Evolutionary conservation across 23 red algal species (phyloP).

Genomic region (Pyropia haitanensis): DNA sequence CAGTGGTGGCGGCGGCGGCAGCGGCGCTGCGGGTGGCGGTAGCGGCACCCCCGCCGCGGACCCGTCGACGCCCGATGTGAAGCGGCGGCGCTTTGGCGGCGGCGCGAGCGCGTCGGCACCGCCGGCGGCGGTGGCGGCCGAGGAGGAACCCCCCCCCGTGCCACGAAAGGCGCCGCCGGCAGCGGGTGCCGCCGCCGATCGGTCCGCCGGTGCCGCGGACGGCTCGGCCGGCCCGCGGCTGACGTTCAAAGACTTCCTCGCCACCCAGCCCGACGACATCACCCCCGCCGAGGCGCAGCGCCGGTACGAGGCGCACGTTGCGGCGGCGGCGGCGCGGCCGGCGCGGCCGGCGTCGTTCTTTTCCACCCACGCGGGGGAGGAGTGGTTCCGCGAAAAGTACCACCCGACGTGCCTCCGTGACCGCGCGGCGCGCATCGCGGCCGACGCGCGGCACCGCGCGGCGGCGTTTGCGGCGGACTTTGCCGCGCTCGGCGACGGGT

Average conservation of each 20-base stretch:
- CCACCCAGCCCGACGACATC: constrained; percentile 9
- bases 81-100: too few relatives aligned
- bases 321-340: neutral
- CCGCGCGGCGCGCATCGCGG: constrained; percentile 16
- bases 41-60: too few relatives aligned
- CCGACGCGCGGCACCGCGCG: constrained; percentile 10
- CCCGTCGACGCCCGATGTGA: too few relatives aligned
- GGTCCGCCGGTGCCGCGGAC: too few relatives aligned
- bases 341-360: constrained; percentile 21
- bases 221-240: neutral
- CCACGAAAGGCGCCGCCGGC: too few relatives aligned
- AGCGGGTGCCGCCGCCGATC: too few relatives aligned
- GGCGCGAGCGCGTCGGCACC: too few relatives aligned
- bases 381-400: constrained; percentile 66
- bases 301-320: constrained; percentile 1
- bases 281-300: constrained; percentile 13
- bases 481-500: constrained; percentile 8
- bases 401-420: constrained; percentile 23
- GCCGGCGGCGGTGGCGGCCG: too few relatives aligned
- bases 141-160: too few relatives aligned
- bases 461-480: constrained; percentile 17
- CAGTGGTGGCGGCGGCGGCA: too few relatives aligned
- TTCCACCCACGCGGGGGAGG: constrained; percentile 29
- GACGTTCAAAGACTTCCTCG: constrained; percentile 19
- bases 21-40: too few relatives aligned